Percentiles rank a stretch among this genome's conserved stretches.
Conservation (phyloP, 768 basidiomycete species). For the Kwoniella botswanensis region DNA sequence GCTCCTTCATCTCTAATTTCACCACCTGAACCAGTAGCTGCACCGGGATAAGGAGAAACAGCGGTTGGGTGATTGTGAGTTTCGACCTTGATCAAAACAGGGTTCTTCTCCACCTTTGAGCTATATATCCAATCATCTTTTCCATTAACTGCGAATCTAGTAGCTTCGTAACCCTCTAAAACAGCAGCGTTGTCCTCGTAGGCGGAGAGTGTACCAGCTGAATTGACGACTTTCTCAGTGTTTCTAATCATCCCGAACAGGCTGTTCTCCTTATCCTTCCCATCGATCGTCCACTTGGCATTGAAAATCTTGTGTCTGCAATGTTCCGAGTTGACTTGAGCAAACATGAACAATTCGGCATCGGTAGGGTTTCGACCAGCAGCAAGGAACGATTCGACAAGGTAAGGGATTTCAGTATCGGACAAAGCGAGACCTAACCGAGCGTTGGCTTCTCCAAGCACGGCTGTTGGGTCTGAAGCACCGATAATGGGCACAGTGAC, state of each 20-base stretch:
- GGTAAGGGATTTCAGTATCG: conserved; percentile 85
- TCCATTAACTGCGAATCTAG: conserved; percentile 69
- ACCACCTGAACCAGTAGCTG: conserved; percentile 96
- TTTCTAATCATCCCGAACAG: conserved; percentile 98
- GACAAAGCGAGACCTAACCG: conserved; percentile 89
- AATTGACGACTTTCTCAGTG: conserved; percentile 74
- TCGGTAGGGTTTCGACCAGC: conserved; percentile 89
- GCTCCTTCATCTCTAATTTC: conserved; percentile 98
- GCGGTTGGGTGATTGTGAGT: conserved; percentile 99
- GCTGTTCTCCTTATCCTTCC: conserved; percentile 67
- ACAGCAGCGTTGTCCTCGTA: conserved; percentile 99
- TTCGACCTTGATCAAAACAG: conserved; percentile 94
- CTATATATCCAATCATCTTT: conserved; percentile 63
- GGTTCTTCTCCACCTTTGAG: conserved; percentile 71
- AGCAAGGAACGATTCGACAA: conserved; percentile 84
- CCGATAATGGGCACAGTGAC: conserved; percentile 70
- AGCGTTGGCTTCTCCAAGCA: conserved; percentile 76
- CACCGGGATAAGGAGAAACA: conserved; percentile 97
- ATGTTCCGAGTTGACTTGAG: conserved; percentile 99
- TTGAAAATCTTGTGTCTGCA: conserved; percentile 99
- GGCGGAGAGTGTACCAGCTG: conserved; percentile 84
- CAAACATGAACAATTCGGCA: conserved; percentile 99
- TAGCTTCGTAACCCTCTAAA: conserved; percentile 73
- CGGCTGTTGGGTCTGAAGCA: conserved; percentile 64
- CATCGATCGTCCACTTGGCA: conserved; percentile 91